phyloP scores from a whole-genome alignment of 345 rosid genomes.

The Raphanus raphanistrum region DNA sequence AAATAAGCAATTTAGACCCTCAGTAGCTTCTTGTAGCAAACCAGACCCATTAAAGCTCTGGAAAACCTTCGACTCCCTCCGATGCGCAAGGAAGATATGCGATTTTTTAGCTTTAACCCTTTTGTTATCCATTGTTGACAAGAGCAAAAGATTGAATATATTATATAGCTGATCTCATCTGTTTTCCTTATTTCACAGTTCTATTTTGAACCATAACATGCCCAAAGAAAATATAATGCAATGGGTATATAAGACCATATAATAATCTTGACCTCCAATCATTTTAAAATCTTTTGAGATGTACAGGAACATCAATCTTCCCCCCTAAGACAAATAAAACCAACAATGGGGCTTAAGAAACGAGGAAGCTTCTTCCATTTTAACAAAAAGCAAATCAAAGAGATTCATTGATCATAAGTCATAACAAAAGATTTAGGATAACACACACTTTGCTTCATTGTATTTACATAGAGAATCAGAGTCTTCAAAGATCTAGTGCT shows the following conservation, averaged over 20 bases:
- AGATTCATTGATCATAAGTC: slow-evolving; percentile 14
- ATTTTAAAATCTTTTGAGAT: too few species aligned
- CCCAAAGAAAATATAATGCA: not conserved
- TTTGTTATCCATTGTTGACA: not conserved
- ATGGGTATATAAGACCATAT: not conserved
- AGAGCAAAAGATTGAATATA: not conserved
- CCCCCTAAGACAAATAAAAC: too few species aligned
- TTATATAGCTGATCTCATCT: not conserved
- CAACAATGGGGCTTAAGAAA: not conserved
- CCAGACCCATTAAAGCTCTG: too few species aligned
- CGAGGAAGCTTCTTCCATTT: not conserved
- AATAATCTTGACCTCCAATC: too few species aligned
- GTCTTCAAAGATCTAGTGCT: slow-evolving; percentile 13
- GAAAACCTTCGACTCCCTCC: too few species aligned
- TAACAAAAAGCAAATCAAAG: not conserved
- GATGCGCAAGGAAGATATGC: too few species aligned
- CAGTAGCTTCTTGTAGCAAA: too few species aligned
- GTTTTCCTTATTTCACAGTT: not conserved
- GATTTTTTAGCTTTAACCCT: not conserved
- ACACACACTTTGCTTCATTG: slow-evolving; percentile 10
- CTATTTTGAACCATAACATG: not conserved
- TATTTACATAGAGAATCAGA: slow-evolving; percentile 14
- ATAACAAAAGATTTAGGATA: slow-evolving; percentile 19
- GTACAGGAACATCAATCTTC: too few species aligned
- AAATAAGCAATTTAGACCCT: too few species aligned